Conservation (phyloP, 148 eudicot species). For the Limonium bicolor region DNA sequence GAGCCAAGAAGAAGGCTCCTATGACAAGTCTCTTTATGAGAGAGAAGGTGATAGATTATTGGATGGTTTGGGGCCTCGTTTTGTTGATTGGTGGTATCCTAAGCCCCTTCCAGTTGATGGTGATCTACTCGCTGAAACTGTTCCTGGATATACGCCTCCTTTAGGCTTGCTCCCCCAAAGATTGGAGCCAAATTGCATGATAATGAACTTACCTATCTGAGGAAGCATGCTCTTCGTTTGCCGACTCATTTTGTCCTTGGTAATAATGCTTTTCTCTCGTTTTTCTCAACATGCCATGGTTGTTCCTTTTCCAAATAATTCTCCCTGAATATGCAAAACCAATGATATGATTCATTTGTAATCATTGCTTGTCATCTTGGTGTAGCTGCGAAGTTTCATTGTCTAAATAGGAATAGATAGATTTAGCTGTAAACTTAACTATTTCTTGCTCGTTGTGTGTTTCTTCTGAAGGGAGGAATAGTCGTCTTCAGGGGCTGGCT, state of each 20-base stretch:
- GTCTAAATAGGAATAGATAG: too few species aligned
- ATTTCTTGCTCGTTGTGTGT: neutral
- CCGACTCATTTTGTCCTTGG: conserved; percentile 97
- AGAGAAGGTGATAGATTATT: conserved; percentile 84
- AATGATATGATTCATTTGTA: too few species aligned
- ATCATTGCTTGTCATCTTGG: neutral
- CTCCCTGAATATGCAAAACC: too few species aligned
- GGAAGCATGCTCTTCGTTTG: conserved; percentile 70
- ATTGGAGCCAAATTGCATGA: conserved; percentile 50
- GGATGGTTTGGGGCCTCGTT: conserved; percentile 93
- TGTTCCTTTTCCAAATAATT: too few species aligned
- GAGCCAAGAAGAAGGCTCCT: conserved; percentile 8
- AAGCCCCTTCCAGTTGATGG: conserved; percentile 95
- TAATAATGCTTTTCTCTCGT: conserved; percentile 17
- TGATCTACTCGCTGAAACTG: conserved; percentile 70
- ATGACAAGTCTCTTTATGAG: conserved; percentile 46
- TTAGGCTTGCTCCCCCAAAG: conserved; percentile 57
- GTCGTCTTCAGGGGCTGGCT: conserved; percentile 88
- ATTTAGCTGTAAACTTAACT: neutral
- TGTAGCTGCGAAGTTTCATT: too few species aligned
- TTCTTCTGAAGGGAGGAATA: conserved; percentile 68
- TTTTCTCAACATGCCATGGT: neutral
- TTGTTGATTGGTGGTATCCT: conserved; percentile 90
- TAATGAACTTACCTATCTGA: conserved; percentile 74
- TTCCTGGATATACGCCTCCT: conserved; percentile 75